Base-by-base conservation (phyloP, 2,329 filamentous ascomycete species). In the Myriosclerotinia duriaeana region DNA sequence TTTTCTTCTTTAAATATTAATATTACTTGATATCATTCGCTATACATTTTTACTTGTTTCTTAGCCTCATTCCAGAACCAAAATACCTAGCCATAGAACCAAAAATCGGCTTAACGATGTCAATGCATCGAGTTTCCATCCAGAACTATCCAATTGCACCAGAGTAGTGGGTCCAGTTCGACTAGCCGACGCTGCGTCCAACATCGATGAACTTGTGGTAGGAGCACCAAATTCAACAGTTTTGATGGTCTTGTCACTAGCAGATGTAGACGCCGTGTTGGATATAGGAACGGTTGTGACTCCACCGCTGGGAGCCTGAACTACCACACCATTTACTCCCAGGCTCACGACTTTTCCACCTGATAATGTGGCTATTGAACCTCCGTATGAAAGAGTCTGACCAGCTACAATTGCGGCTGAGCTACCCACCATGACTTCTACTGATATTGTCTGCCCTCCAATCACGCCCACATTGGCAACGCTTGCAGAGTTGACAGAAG, bases 271-370 rank as follows among this genome's bases (percentile, higher is more conserved):
- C 36, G 40, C 20, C 26, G 50, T 34, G 22, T 12, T 54, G 38
- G 60, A 7, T 34, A 46, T 38, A 48, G 48, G 36, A 53, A 46
- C 36, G 20, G 67, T 64, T 20, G 68, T 67, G 8, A 63, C 65
- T 12, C 42, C 46, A 5, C 69, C 69, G 17, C 66, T 64, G 9
- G 69, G 61, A 55, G 67, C 67, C 22, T 71, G 67, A 22, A 71
- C 42, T 5, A 71, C 52, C 1, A 72, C 34, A 1, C 66, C 68
- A 7, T 55, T 48, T 30, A 66, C 38, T 7, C 70, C 67, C 7
- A 71, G 60, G 46, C 34, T 67, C 1, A 64, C 62, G 6, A 71
- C 63, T 8, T 67, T 64, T 14, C 38, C 48, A 20, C 59, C 64
- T 17, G 69, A 12, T 3, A 71, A 22, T 20, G 70, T 72, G 4